Conservation (phyloP, 208 protist genomes). For the Wallacemonas collosoma region DNA sequence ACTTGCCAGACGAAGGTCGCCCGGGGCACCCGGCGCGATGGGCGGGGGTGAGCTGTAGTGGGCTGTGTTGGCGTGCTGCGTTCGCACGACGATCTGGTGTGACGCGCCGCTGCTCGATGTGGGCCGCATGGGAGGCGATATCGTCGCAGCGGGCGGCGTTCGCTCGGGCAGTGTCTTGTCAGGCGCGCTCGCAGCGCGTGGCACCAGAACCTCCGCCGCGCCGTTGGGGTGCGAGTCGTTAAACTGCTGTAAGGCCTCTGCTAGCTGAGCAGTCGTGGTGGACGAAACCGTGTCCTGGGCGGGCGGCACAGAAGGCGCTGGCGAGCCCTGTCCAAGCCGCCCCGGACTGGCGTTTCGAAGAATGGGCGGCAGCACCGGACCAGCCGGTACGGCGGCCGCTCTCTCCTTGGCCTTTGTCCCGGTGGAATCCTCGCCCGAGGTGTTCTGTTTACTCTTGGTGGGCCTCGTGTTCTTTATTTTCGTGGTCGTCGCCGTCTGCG, state of each 20-base stretch:
- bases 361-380: constrained; percentile 5
- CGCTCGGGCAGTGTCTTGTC: too few species aligned
- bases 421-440: too few species aligned
- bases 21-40: constrained; percentile 2
- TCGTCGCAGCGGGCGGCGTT: background rate
- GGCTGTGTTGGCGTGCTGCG: constrained; percentile 8
- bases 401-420: background rate
- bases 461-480: background rate
- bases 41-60: constrained; percentile 15
- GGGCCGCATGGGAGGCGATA: background rate
- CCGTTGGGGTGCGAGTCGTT: background rate
- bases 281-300: background rate
- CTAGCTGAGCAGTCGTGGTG: background rate
- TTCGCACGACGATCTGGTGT: background rate
- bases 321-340: background rate
- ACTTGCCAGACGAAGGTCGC: background rate
- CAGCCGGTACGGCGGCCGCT: background rate
- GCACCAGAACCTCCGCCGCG: too few species aligned
- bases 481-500: background rate
- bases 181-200: too few species aligned
- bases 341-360: background rate
- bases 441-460: background rate
- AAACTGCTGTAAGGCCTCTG: constrained; percentile 2
- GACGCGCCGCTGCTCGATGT: background rate
- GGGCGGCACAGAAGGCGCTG: background rate